Evolutionary conservation across 257 asterid species (phyloP), one percentile per base, ranked within the genome.

Genomic region (Solanum peruvianum): DNA sequence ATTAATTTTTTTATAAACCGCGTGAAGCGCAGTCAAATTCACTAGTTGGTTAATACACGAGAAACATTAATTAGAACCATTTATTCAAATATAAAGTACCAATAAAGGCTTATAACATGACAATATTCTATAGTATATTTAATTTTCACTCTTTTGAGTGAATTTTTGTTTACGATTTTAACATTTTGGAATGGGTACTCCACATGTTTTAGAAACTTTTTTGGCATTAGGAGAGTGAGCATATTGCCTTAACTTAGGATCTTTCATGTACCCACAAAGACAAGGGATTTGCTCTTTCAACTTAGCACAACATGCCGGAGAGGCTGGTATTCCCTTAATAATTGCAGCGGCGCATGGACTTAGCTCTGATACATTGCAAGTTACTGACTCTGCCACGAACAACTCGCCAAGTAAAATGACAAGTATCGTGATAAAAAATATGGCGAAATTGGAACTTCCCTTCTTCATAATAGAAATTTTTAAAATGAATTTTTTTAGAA

Each of bases 251-350:
- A 82, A 70, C 29, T 12, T 80, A 44, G 91, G 92, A 58, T 90
- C 52, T 44, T 27, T 85, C 29, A 73, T 11, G 37, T 90, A 90
- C 2, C 83, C 86, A 77, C 91, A 90, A 64, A 90, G 87, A 87
- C 90, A 90, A 20, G 91, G 91, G 41, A 29, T 73, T 44, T 90
- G 92, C 64, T 85, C 86, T 49, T 47, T 77, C 84, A 90, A 84
- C 62, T 83, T 87, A 12, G 42, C 42, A 69, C 92, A 90, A 41
- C 92, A 90, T 3, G 25, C 9, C 6, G 7, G 3, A 3, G 90
- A 44, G 4, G 91, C 90, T 25, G 85, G 37, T 3, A 16, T 2
- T 1, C 29, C 7, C 3, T 70, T 7, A 1, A 58, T 0, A 78
- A 90, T 60, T 6, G 88, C 90, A 4, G 35, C 20, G 16, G 47